Conservation (phyloP, 441 rosid species). For the Aleurites moluccanus region DNA sequence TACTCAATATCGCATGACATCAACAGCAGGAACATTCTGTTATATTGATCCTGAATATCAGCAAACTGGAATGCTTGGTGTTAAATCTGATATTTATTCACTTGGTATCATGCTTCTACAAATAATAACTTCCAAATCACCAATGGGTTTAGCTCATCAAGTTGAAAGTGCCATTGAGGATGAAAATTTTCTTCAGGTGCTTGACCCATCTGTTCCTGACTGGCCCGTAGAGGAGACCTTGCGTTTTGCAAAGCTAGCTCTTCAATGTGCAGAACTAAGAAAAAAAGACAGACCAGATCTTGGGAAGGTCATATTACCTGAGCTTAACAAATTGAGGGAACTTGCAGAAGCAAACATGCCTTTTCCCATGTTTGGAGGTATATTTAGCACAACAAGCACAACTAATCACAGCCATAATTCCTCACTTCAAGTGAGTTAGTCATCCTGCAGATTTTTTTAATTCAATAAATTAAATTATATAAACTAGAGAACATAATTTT, state of each 20-base stretch:
- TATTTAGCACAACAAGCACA: conserved; percentile 28
- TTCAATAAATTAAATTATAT: background rate
- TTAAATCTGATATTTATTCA: conserved; percentile 78
- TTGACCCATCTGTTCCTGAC: conserved; percentile 60
- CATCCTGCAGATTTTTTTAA: background rate
- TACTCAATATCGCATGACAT: conserved; percentile 81
- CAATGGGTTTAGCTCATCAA: conserved; percentile 78
- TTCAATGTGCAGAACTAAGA: conserved; percentile 73
- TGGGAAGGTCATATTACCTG: conserved; percentile 56
- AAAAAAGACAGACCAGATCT: conserved; percentile 87
- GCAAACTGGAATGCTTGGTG: conserved; percentile 85
- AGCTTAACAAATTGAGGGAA: conserved; percentile 55
- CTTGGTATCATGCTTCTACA: conserved; percentile 79
- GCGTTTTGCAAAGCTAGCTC: conserved; percentile 54
- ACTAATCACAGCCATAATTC: conserved; percentile 39
- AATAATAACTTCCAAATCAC: conserved; percentile 73
- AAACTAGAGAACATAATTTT: background rate
- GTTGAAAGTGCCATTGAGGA: conserved; percentile 61
- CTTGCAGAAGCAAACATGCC: conserved; percentile 58
- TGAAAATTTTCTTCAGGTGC: conserved; percentile 46
- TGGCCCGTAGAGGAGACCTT: conserved; percentile 76
- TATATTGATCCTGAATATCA: conserved; percentile 95
- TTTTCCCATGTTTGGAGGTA: conserved; percentile 18
- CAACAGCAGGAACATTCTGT: conserved; percentile 89
- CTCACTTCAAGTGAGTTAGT: conserved; percentile 32